A percentile compares a stretch with the other conserved stretches of the same genome.
Evolutionary conservation across 495 filamentous ascomycete species (phyloP).

Genomic region (Paragyromitra xinjiangensis): DNA sequence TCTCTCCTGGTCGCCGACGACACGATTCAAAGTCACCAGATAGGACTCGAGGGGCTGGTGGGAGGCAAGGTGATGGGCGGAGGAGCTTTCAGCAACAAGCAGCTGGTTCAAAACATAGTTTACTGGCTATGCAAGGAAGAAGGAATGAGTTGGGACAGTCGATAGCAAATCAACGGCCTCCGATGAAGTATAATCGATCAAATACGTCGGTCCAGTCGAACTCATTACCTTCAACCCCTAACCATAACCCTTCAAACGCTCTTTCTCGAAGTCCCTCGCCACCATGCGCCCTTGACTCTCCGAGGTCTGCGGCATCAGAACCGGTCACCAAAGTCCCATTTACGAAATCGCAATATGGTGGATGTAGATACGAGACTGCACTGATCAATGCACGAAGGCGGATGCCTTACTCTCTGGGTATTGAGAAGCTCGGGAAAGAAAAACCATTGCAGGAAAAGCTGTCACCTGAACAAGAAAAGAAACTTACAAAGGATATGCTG

Average conservation of each 20-base stretch:
- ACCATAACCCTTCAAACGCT: conserved; percentile 79
- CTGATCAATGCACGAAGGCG: conserved; percentile 76
- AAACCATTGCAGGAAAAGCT: conserved; percentile 74
- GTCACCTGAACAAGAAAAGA: conserved; percentile 77
- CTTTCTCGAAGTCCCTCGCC: conserved; percentile 89
- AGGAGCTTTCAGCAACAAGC: conserved; percentile 52
- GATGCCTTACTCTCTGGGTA: conserved; percentile 90
- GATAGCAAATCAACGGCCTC: conserved; percentile 52
- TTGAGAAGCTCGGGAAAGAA: conserved; percentile 73
- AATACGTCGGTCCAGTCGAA: conserved; percentile 74
- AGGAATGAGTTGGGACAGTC: conserved; percentile 51
- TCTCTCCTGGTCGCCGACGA: conserved; percentile 47
- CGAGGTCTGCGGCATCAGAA: conserved; percentile 89
- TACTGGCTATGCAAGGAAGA: conserved; percentile 55
- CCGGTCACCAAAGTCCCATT: conserved; percentile 75
- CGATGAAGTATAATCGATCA: conserved; percentile 40
- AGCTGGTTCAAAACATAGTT: conserved; percentile 52
- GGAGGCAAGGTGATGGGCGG: conserved; percentile 57
- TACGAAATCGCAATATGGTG: conserved; percentile 65
- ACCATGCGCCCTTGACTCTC: conserved; percentile 77
- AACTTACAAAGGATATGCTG: conserved; percentile 80
- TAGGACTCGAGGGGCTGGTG: conserved; percentile 46
- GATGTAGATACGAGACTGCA: conserved; percentile 85
- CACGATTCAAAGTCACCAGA: conserved; percentile 56
- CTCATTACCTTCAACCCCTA: conserved; percentile 93